Evolutionary conservation across 2,329 filamentous ascomycete genomes (phyloP).

Genomic region (Hypoxylon sp.): DNA sequence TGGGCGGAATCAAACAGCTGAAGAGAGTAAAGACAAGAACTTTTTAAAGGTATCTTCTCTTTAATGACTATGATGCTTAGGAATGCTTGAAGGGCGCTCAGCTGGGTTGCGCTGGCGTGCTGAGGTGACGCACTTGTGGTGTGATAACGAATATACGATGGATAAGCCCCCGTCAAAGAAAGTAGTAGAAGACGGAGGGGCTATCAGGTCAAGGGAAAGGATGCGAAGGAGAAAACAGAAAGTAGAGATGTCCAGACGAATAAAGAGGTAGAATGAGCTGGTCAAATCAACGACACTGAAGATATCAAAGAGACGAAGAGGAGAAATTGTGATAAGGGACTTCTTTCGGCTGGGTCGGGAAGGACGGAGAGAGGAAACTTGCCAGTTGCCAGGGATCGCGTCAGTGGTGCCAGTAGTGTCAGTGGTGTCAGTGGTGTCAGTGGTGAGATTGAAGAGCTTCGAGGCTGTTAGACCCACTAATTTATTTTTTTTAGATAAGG

Average conservation of each 20-base stretch:
- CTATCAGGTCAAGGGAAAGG: slow-evolving; percentile 15
- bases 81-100: slow-evolving; percentile 8
- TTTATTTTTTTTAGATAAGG: slow-evolving; percentile 38
- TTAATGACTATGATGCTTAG: slow-evolving; percentile 7
- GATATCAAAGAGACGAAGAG: slow-evolving; percentile 24
- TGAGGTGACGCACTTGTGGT: slow-evolving; percentile 31
- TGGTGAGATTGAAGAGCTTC: slow-evolving; percentile 23
- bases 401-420: not conserved
- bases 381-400: slow-evolving; percentile 35
- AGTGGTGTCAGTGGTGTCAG: not conserved
- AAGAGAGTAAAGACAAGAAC: slow-evolving; percentile 8
- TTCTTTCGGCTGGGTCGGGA: slow-evolving; percentile 42
- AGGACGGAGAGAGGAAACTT: slow-evolving; percentile 36
- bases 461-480: slow-evolving; percentile 33
- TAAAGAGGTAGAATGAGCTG: slow-evolving; percentile 22
- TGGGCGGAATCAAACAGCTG: not conserved
- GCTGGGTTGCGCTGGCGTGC: slow-evolving; percentile 21
- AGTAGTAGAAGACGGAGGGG: slow-evolving; percentile 17
- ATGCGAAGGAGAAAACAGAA: slow-evolving; percentile 1
- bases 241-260: slow-evolving; percentile 10
- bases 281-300: slow-evolving; percentile 7
- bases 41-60: not conserved
- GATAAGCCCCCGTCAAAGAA: slow-evolving; percentile 31
- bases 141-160: slow-evolving; percentile 29
- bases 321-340: slow-evolving; percentile 36